Evolutionary conservation across 257 asterid species (phyloP), one percentile per base, ranked within the genome.

Genomic region (Rubia yunnanensis): DNA sequence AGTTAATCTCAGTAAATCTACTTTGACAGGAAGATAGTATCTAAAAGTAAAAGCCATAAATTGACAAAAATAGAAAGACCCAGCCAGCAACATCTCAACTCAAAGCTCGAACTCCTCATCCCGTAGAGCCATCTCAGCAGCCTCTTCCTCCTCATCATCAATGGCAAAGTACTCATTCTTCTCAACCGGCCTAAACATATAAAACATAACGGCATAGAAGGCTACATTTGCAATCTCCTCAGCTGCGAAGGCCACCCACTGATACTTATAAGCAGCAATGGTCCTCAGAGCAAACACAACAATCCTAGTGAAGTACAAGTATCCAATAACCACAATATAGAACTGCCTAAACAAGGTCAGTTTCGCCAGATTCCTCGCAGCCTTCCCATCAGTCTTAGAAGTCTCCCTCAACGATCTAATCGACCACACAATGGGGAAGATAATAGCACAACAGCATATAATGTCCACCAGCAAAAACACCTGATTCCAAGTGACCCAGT

Each of bases 161-260:
- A 94, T 84, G 44, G 67, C 96, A 74, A 94, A 85, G 79, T 94
- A 90, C 77, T 94, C 92, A 34, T 90, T 90, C 85, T 73, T 88
- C 81, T 86, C 92, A 11, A 83, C 87, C 0, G 97, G 99, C 95
- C 89, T 90, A 79, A 90, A 94, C 99, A 90, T 94, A 84, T 94
- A 86, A 74, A 94, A 94, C 83, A 94, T 90, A 49, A 86, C 79
- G 0, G 75, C 52, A 71, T 94, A 94, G 65, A 94, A 94, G 3
- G 91, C 95, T 58, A 94, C 82, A 76, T 89, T 88, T 1, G 87
- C 99, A 9, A 90, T 83, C 82, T 94, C 97, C 82, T 94, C 96
- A 4, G 96, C 95, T 5, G 96, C 96, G 80, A 64, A 77, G 28
- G 96, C 85, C 78, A 90, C 96, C 99, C 99, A 94, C 73, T 82